These are phyloP conservation scores for Aspergillus latus DNA, from an alignment of 2,329 filamentous ascomycete species.

Conservation along the genomic window DNA sequence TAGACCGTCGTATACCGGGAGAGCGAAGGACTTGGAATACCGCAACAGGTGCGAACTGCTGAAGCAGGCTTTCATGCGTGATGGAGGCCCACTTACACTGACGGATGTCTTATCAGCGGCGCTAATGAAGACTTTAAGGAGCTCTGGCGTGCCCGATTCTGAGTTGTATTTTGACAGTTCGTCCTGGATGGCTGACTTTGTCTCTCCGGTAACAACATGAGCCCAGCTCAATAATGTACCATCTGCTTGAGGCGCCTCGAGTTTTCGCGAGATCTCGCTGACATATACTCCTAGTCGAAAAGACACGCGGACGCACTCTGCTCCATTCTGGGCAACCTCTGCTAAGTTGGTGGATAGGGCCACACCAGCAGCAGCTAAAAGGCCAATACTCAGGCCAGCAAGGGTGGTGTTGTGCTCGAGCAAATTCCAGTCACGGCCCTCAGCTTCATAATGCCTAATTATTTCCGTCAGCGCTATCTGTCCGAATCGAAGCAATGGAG, in stretches of 20 bases:
- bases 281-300: constrained; percentile 45
- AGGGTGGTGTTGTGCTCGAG: constrained; percentile 31
- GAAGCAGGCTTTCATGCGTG: constrained; percentile 22
- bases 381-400: constrained; percentile 48
- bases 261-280: constrained; percentile 24
- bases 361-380: constrained; percentile 46
- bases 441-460: constrained; percentile 30
- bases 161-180: constrained; percentile 13
- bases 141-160: constrained; percentile 13
- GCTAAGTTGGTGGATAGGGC: constrained; percentile 41
- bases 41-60: constrained; percentile 15
- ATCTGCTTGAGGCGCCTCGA: constrained; percentile 39
- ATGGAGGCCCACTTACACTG: constrained; percentile 26
- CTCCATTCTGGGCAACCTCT: constrained; percentile 45
- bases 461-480: not conserved
- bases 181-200: constrained; percentile 8
- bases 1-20: constrained; percentile 26
- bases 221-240: constrained; percentile 16
- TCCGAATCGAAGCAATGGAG: not conserved
- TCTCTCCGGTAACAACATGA: constrained; percentile 11
- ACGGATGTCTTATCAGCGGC: constrained; percentile 21
- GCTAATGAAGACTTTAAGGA: constrained; percentile 24
- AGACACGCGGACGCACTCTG: constrained; percentile 44
- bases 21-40: constrained; percentile 18
- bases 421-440: constrained; percentile 25